Evolutionary conservation across 2,329 filamentous ascomycete genomes (phyloP), one percentile per base, ranked within the genome.

Genomic region (Trichoderma sp.): DNA sequence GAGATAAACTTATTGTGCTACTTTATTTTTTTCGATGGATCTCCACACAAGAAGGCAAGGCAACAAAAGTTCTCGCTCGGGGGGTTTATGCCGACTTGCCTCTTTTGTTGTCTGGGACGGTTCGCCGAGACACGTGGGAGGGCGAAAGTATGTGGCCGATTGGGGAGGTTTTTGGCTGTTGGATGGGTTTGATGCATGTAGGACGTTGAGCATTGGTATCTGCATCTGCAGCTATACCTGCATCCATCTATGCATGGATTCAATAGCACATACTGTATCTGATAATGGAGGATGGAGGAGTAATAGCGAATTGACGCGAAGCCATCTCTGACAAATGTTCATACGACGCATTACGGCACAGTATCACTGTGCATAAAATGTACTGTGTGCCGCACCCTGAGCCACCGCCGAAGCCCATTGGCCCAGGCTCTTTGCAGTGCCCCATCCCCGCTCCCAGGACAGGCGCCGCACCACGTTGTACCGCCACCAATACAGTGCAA

Each of bases 31-130:
- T 21, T 43, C 39, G 26, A 32, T 24, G 14, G 14, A 53, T 21
- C 62, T 65, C 62, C 62, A 30, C 62, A 65, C 11, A 26, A n/a
- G 14, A 36, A 15, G 34, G 34, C 34, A 24, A 28, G 11, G 32
- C 39, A n/a, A 65, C 62, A 65, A 65, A 65, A 65, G 62, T 65
- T 65, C 61, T 63, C 62, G 39, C 15, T 39, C 24, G 32, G 18
- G 39, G 39, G 47, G 28, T 15, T 34, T 53, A 21, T 36, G 3
- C 64, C 64, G 64, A 66, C 64, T 66, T 66, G 32, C 64, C 51
- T 67, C 14, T 67, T 43, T 58, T 28, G 51, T 28, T 28, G 12
- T n/a, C 36, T 12, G 24, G 21, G 30, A 34, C 18, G 47, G 28
- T 28, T 36, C 28, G 47, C 30, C 14, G 32, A 32, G 21, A 67